These are phyloP conservation scores for Nyctanthes arbortristis DNA, from an alignment of 257 asterid genomes.

Conservation along the genomic window DNA sequence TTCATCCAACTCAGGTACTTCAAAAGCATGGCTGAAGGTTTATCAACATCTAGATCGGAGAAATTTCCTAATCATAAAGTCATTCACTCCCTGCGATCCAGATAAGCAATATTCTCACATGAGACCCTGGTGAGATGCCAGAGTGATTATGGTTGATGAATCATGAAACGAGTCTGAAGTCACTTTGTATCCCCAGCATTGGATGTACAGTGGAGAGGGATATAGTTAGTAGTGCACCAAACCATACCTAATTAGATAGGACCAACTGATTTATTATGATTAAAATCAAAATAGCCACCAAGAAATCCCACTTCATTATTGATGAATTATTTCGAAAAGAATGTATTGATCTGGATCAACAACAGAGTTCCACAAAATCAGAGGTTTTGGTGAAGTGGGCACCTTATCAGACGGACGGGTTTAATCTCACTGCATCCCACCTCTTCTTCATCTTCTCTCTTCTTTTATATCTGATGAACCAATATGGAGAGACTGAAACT, in stretches of 20 bases:
- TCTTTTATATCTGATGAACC: constrained; percentile 25
- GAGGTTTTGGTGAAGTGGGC: constrained; percentile 5
- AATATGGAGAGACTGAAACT: constrained; percentile 37
- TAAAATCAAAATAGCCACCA: too few species aligned
- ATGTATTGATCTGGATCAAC: not conserved
- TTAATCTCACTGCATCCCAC: constrained; percentile 38
- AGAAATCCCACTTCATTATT: too few species aligned
- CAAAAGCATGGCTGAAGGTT: constrained; percentile 66
- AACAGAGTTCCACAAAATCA: constrained; percentile 2
- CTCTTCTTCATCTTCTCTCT: constrained; percentile 16
- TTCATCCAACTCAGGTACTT: constrained; percentile 84
- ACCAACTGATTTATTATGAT: too few species aligned
- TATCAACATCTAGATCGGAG: constrained; percentile 81
- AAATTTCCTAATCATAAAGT: constrained; percentile 72
- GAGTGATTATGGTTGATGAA: too few species aligned
- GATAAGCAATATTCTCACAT: too few species aligned
- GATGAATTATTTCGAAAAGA: too few species aligned
- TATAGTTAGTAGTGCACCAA: too few species aligned
- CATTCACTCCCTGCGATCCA: constrained; percentile 63
- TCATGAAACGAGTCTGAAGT: too few species aligned
- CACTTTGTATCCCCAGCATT: too few species aligned
- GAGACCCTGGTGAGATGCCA: too few species aligned
- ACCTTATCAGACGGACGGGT: constrained; percentile 48
- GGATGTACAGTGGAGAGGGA: too few species aligned
- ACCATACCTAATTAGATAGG: too few species aligned